Base-by-base conservation (phyloP, 148 eudicot species). In the Beta vulgaris region DNA sequence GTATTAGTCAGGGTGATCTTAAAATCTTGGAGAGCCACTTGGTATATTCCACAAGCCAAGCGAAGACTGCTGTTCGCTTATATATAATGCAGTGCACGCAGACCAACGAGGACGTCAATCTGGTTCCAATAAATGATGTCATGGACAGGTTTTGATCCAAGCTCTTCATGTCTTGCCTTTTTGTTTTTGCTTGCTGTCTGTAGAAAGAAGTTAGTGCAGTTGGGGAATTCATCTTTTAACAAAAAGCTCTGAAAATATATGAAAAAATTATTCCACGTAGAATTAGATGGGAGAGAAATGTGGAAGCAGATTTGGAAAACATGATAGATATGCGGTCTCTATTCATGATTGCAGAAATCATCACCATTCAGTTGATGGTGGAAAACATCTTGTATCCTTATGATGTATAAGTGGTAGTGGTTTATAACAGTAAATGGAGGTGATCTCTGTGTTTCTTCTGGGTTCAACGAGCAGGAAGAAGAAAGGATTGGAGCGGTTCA, bases 11-110 rank as follows among this genome's bases (percentile, higher is more conserved):
- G 61, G 72, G 80, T 49, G 85, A 84, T 64, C 88, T 91, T 74
- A 69, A 59, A 77, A 82, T 84, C 73, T 73, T 91, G 82, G 97
- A 91, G 81, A 79, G 71, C 65, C 95, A 88, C 81, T 68, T 70
- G 55, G 86, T 84, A n/a, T 91, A 91, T 85, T 90, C 98, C 35
- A 80, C 89, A 48, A 87, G 89, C 81, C 87, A 85, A 84, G 86
- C 82, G 69, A 88, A 87, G 81, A 73, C 89, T 34, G 87, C 93
- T 75, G 83, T 85, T 83, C 84, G 78, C 46, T 88, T 91, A 75
- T 93, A 83, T 59, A 88, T 91, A 44, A 71, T 93, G 85, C 95
- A 79, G 68, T 83, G 88, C 78, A 74, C 74, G 37, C 70, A 74
- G 25, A 43, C 89, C 48, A 77, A 82, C 68, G 73, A 61, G 43